Evolutionary conservation across 2,329 filamentous ascomycete species (phyloP), one percentile per base, ranked within the genome.

Genomic region (Ascochyta viciae-villosae): DNA sequence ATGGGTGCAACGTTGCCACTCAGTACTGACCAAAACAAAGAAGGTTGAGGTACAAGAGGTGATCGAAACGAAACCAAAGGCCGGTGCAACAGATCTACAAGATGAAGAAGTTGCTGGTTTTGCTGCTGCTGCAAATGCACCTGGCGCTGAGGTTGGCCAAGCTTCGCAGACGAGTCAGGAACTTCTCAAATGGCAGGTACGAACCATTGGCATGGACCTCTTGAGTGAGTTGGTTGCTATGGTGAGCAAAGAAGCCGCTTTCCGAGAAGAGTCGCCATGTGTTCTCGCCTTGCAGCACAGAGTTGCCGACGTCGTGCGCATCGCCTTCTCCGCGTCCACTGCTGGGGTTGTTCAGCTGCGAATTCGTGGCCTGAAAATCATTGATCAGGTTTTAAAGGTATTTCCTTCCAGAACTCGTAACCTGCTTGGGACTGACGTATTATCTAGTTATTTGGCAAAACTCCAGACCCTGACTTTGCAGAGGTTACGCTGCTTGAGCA

Each of bases 31-130:
- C 33, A 96, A 96, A 83, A 96, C 91, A 0, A 87, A 91, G 62
- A 83, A 85, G 27, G 90, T 89, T 68, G 83, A 87, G 38, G 83
- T 86, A 26, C 81, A 84, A 39, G 73, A 80, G 5, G 77, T 77
- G 16, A 72, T 75, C 10, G 77, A 80, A 4, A 75, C 80, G 10
- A 84, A 81, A 65, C 73, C 77, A 6, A 82, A 80, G 45, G 79
- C 59, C n/a, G 81, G 68, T 4, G 81, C 85, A 12, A 83, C 91
- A n/a, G 95, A 99, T 66, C 78, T 98, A 0, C 90, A 94, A 60
- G 95, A 99, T 71, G 95, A 99, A 73, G 96, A 99, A 74, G 94
- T 96, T 33, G 95, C 95, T 48, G 95, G 95, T 0, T 98, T 99
- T 70, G 93, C 93, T 29, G 86, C 88, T n/a, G 87, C 89, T 1